Base-by-base conservation (phyloP, 257 asterid species). In the Scutellaria galericulata region DNA sequence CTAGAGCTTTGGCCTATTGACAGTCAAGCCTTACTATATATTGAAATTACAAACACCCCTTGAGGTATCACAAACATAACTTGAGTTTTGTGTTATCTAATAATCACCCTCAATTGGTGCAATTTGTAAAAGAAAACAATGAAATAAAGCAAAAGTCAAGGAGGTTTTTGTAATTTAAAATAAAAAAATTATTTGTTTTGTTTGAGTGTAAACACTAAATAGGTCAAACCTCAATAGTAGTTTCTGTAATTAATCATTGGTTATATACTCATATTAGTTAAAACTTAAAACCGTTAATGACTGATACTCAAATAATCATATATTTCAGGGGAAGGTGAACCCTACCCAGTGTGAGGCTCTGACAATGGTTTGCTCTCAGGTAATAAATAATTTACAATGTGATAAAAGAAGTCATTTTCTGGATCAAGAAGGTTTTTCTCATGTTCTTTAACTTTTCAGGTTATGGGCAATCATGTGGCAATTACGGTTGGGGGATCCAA, bases 291-390 rank as follows among this genome's bases (percentile, higher is more conserved):
- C 64, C 57, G 40, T n/a, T 37, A 22, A 56, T 53, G 13, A 37
- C 71, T 60, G 53, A 57, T 59, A 27, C 69, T 31, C 39, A 40
- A 69, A 51, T 81, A 62, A 70, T 77, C 76, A 72, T 60, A 41
- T 31, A 72, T 85, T 73, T 81, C 88, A 89, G 98, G 99, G 99
- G 47, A 94, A 94, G 87, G 99, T 91, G 78, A 91, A 94, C 75
- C 98, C 99, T 58, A 91, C 99, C 40, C 98, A 91, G 77, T 94
- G 99, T 24, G 99, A 94, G 83, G 99, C 99, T 65, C 84, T 94
- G 73, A 94, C 99, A 11, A 89, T 91, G 98, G 98, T 94, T 79
- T 94, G 98, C 57, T 96, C 99, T 74, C 97, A 94, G 98, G 99
- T 94, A 83, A 66, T 24, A 59, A 57, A 20, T 18, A 50, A 66